Base-by-base conservation (phyloP, 371 early-diverging fungal genomes). In the Rhizopus arrhizus region DNA sequence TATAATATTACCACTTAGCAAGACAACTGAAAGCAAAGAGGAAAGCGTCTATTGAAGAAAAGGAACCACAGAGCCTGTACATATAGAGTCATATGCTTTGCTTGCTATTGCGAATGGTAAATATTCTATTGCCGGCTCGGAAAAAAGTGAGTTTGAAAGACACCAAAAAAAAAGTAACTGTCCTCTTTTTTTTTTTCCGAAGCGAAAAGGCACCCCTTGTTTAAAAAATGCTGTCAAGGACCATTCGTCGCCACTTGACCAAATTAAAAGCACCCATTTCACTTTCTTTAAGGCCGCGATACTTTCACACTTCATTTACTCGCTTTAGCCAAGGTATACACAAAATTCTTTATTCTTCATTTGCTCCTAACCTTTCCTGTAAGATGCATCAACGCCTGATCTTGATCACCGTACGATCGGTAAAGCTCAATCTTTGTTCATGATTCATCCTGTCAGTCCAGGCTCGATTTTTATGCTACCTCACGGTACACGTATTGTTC, bases 351-450 rank as follows among this genome's bases (percentile, higher is more conserved):
- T 22, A 22, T 22, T 11, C 36, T 36, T 6, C 6, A 11, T 11
- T 11, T 11, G 11, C 11, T 36, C 36, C 11, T 11, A 36, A 6
- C 11, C 36, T 9, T 36, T 36, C 6, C 6, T 36, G 6, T 5
- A n/a, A 43, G 43, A 43, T 43, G 43, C n/a, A 43, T 1, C 43
- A 11, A 43, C 8, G 43, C 36, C 36, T 36, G 43, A 43, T n/a
- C 11, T 43, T 35, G 99, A 99, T 72, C 99, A 99, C 79, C 90
- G 99, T 53, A 89, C 92, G 55, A 94, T 99, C 64, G 99, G 99
- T 29, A 83, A 78, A 59, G 81, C 80, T 40, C 77, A 72, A 42
- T 73, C 74, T 11, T 61, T 89, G 46, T 95, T 94, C 63, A 88
- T 90, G 69, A 89, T 92, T 50, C 89, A 92, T 61, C 85, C 89